phyloP scores from a whole-genome alignment of 208 protist genomes.

The Trypanosoma platydactyli region DNA sequence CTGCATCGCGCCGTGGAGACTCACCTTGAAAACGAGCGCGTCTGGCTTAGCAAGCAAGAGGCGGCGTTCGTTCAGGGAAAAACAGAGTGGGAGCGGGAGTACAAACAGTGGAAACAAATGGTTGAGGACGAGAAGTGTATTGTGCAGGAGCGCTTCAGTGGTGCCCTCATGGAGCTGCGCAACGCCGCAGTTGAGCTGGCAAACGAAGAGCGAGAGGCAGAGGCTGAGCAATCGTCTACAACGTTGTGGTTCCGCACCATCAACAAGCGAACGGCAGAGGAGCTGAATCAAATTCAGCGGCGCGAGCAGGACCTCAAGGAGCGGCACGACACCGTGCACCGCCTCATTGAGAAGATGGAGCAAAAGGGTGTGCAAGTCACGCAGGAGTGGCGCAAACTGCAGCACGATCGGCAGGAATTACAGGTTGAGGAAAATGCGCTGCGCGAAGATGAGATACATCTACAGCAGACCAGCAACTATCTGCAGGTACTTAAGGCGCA shows the following conservation, averaged over 20 bases:
- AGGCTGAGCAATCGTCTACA: slow-evolving; percentile 36
- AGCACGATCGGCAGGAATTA: slow-evolving; percentile 35
- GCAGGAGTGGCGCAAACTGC: slow-evolving; percentile 39
- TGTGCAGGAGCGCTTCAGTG: slow-evolving; percentile 57
- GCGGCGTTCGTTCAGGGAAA: slow-evolving; percentile 34
- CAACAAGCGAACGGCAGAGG: slow-evolving; percentile 29
- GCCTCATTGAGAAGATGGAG: slow-evolving; percentile 34
- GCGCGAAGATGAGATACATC: slow-evolving; percentile 43
- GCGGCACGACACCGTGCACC: slow-evolving; percentile 32
- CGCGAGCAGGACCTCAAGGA: slow-evolving; percentile 50
- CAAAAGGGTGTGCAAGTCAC: slow-evolving; percentile 31
- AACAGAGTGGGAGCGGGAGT: slow-evolving; percentile 72
- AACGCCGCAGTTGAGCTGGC: slow-evolving; percentile 39
- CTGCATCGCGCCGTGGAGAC: slow-evolving; percentile 45
- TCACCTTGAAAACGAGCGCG: slow-evolving; percentile 58
- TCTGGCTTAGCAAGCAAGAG: slow-evolving; percentile 73
- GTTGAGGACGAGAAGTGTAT: slow-evolving; percentile 56
- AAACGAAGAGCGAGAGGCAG: slow-evolving; percentile 50
- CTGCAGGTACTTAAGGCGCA: slow-evolving; percentile 42
- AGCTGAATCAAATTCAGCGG: slow-evolving; percentile 40
- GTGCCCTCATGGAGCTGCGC: slow-evolving; percentile 44
- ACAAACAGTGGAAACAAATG: slow-evolving; percentile 66
- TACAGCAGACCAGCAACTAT: slow-evolving; percentile 51
- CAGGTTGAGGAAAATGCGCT: slow-evolving; percentile 36
- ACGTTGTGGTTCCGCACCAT: slow-evolving; percentile 39